Base-by-base conservation (phyloP, 164 flowering plant genomes). In the Nymphaea colorata region DNA sequence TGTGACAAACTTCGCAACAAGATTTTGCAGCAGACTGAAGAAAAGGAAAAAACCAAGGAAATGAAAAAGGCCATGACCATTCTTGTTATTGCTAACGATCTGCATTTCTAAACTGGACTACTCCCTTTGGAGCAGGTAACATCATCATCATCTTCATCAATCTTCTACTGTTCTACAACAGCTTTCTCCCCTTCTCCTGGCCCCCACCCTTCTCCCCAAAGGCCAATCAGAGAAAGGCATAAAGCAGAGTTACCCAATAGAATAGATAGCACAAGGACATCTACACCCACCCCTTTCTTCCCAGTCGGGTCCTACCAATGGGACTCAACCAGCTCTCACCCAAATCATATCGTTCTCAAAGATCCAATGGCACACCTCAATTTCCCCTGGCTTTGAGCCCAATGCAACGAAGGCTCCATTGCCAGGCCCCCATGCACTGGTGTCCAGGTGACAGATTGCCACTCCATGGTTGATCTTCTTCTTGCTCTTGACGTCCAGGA, bases 361-460 rank as follows among this genome's bases (percentile, higher is more conserved):
- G 5, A 79, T 79, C 79, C 79, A 76, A 55, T 79, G 82, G 25
- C 82, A 79, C 0, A 79, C 82, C 62, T 79, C 96, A 18, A 84
- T 88, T 41, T 71, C 69, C 3, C 98, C 96, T 0, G 96, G 98
- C 4, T 78, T 64, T 2, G 86, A 81, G n/a, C 93, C 93, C 41
- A 90, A 67, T 14, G 92, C 93, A 71, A 79, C 61, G 67, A 90
- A 93, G 0, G 98, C 96, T 0, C 96, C 96, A 64, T 89, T 96
- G 0, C 72, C 76, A 0, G 78, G 76, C 64, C 92, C 76, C 98
- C 98, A 90, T 3, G 84, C 67, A 43, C 92, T 87, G n/a, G 98
- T 93, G 76, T 93, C 96, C 55, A 88, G 4, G 65, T 93, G 98
- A 74, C 98, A 90, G 25, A 93, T 85, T 61, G 96, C 98, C 7